Conservation (phyloP, 805 yeast genomes). For the Pichia heedii region DNA sequence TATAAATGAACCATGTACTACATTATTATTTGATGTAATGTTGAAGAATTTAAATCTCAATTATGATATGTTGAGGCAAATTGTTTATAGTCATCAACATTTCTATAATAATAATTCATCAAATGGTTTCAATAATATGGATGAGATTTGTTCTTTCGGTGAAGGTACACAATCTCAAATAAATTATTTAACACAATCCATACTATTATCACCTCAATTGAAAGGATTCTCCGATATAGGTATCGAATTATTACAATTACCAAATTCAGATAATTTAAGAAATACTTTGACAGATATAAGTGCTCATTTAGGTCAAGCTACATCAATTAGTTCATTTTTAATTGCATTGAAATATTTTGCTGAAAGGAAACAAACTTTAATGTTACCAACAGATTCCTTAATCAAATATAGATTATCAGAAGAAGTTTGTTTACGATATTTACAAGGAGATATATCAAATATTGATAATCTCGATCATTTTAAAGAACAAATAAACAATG, state of each 20-base stretch:
- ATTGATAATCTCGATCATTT: slow-evolving; percentile 16
- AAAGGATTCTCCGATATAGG: slow-evolving; percentile 41
- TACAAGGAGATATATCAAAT: slow-evolving; percentile 33
- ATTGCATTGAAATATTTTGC: slow-evolving; percentile 55
- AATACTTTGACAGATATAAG: slow-evolving; percentile 45
- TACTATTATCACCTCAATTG: slow-evolving; percentile 45
- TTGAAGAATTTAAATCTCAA: slow-evolving; percentile 43
- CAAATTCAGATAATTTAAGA: slow-evolving; percentile 25
- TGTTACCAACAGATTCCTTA: slow-evolving; percentile 57
- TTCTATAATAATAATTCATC: slow-evolving; percentile 42
- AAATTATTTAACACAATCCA: slow-evolving; percentile 55
- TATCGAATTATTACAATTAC: slow-evolving; percentile 37
- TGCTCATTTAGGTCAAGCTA: slow-evolving; percentile 80
- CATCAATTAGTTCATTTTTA: slow-evolving; percentile 57
- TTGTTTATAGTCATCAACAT: slow-evolving; percentile 48
- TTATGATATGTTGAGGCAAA: slow-evolving; percentile 45
- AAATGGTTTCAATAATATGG: slow-evolving; percentile 32
- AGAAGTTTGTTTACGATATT: slow-evolving; percentile 45
- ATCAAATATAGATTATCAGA: slow-evolving; percentile 48
- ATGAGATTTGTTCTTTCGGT: slow-evolving; percentile 64
- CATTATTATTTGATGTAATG: slow-evolving; percentile 48
- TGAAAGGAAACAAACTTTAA: slow-evolving; percentile 37
- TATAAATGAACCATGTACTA: slow-evolving; percentile 50
- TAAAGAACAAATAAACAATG: slow-evolving; percentile 37
- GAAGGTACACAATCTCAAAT: slow-evolving; percentile 74